These are phyloP conservation scores for Candida qinlingensis DNA, from an alignment of 805 yeast species.

Conservation along the genomic window DNA sequence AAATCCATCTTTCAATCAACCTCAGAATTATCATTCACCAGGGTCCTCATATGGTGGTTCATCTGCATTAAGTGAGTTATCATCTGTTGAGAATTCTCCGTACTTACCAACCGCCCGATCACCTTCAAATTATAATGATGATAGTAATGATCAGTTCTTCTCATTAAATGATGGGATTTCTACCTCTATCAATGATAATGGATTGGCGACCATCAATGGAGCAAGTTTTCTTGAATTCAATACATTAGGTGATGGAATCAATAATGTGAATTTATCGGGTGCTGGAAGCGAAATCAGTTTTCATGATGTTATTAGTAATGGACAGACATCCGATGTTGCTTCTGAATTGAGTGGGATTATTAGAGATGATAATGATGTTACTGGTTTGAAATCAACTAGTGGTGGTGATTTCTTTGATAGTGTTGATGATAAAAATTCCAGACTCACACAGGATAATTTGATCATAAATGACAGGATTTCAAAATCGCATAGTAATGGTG, in stretches of 20 bases:
- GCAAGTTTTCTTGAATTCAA: constrained; percentile 2
- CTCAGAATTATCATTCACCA: constrained; percentile 6
- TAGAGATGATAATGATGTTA: not conserved
- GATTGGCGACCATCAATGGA: constrained; percentile 2
- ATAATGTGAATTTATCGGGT: constrained; percentile 5
- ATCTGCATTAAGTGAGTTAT: constrained; percentile 18
- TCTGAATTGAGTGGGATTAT: not conserved
- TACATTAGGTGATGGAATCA: constrained; percentile 1
- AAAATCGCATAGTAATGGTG: constrained; percentile 1
- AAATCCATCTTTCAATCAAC: constrained; percentile 13
- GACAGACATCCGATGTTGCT: not conserved
- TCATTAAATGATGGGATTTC: not conserved
- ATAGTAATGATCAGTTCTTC: constrained; percentile 12
- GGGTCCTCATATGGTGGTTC: constrained; percentile 3
- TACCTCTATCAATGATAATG: not conserved
- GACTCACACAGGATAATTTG: constrained; percentile 20
- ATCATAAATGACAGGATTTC: constrained; percentile 3
- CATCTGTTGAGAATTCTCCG: constrained; percentile 23
- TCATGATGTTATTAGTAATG: constrained; percentile 2
- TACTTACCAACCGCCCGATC: constrained; percentile 15
- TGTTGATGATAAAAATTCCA: constrained; percentile 8
- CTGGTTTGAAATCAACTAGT: not conserved
- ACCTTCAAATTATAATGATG: constrained; percentile 13
- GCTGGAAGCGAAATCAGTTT: constrained; percentile 8
- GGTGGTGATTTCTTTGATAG: not conserved